Conservation (phyloP, 371 early-diverging fungal genomes). For the Mucor circinelloides region DNA sequence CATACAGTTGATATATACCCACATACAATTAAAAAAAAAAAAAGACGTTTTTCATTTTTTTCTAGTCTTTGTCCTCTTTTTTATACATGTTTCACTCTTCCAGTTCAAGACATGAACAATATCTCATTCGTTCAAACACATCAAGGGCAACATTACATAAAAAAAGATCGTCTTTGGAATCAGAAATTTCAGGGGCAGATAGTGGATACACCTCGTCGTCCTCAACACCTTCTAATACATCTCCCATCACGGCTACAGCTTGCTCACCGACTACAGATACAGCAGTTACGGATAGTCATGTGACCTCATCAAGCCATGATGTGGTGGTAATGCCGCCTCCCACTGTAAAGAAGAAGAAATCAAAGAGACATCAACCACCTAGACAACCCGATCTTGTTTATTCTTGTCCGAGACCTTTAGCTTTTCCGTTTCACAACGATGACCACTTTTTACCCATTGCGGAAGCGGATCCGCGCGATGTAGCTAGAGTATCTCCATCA, state of each 20-base stretch:
- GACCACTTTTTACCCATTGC: slow-evolving; percentile 55
- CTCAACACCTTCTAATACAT: slow-evolving; percentile 27
- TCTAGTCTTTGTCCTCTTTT: background rate
- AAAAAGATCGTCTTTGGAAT: slow-evolving; percentile 35
- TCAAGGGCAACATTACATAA: slow-evolving; percentile 24
- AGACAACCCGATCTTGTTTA: slow-evolving; percentile 51
- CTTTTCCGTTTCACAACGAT: slow-evolving; percentile 59
- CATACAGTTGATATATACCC: background rate
- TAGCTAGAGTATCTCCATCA: slow-evolving; percentile 42
- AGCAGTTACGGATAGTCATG: background rate
- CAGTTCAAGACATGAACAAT: slow-evolving; percentile 43
- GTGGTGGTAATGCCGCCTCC: background rate
- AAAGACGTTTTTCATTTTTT: background rate
- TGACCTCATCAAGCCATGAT: background rate
- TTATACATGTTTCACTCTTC: slow-evolving; percentile 44
- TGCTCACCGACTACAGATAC: background rate
- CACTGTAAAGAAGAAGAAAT: slow-evolving; percentile 25
- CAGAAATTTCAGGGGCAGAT: slow-evolving; percentile 39
- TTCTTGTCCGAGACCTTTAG: slow-evolving; percentile 51
- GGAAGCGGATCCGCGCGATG: slow-evolving; percentile 54
- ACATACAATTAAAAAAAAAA: background rate
- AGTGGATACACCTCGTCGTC: slow-evolving; percentile 48
- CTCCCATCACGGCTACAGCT: background rate
- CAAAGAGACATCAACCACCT: slow-evolving; percentile 29
- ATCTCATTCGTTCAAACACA: slow-evolving; percentile 25